Evolutionary conservation across 2,329 filamentous ascomycete genomes (phyloP).

Genomic region (Fusarium equiseti): DNA sequence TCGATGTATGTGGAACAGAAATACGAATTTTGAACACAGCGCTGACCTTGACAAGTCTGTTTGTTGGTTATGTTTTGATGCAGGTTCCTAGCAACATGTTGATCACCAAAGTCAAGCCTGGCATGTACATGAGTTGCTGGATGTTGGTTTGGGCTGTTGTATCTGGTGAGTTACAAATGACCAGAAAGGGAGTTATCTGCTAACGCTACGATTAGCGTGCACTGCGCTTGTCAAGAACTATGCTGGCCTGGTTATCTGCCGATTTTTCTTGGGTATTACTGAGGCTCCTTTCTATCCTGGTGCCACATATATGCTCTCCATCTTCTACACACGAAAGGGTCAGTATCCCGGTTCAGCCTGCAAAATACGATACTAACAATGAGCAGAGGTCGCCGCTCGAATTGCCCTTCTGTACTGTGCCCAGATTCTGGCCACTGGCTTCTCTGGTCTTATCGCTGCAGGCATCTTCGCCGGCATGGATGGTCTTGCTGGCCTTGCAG

Average conservation of each 20-base stretch:
- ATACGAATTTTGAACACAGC: rapidly evolving
- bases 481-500: conserved; percentile 64
- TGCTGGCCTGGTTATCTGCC: conserved; percentile 51
- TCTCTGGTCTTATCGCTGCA: conserved; percentile 71
- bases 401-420: conserved; percentile 71
- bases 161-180: conserved; percentile 43
- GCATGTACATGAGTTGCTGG: conserved; percentile 57
- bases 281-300: conserved; percentile 58
- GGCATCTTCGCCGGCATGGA: conserved; percentile 64
- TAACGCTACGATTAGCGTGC: conserved; percentile 39
- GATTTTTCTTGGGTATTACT: conserved; percentile 56
- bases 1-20: conserved; percentile 48
- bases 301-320: conserved; percentile 53
- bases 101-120: conserved; percentile 56
- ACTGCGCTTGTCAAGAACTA: conserved; percentile 54
- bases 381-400: conserved; percentile 71
- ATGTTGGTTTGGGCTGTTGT: conserved; percentile 58
- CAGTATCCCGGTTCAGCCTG: rapidly evolving
- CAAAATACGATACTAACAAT: not conserved
- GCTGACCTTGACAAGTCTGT: conserved; percentile 44
- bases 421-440: conserved; percentile 74
- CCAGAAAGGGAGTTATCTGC: not conserved
- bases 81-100: conserved; percentile 58
- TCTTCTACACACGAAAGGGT: conserved; percentile 52
- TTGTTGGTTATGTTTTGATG: conserved; percentile 60